Conservation (phyloP, 768 basidiomycete species). For the Rhizopogon vinicolor region DNA sequence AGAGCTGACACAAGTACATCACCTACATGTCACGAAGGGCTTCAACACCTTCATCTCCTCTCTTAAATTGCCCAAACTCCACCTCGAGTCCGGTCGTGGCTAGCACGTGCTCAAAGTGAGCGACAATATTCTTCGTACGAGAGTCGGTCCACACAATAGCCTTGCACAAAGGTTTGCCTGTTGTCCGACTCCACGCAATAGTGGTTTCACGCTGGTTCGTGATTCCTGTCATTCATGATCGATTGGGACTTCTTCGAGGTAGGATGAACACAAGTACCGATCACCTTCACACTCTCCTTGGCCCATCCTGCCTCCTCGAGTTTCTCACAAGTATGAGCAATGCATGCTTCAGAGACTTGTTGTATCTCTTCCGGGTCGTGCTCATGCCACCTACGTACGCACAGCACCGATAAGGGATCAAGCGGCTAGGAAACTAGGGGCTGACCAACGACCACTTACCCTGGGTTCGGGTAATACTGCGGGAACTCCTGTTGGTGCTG, state of each 20-base stretch:
- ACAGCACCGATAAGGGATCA: not conserved
- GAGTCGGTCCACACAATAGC: slow-evolving; percentile 97
- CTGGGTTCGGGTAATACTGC: slow-evolving; percentile 88
- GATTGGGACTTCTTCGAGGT: not conserved
- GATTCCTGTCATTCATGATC: slow-evolving; percentile 51
- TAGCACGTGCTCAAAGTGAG: slow-evolving; percentile 73
- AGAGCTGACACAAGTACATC: not conserved
- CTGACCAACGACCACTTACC: slow-evolving; percentile 38
- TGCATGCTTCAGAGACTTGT: slow-evolving; percentile 67
- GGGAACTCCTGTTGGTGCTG: slow-evolving; percentile 92
- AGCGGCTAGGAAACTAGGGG: not conserved
- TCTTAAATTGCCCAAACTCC: slow-evolving; percentile 57
- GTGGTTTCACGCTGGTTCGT: slow-evolving; percentile 98
- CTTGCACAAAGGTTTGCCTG: slow-evolving; percentile 83
- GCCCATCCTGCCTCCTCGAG: slow-evolving; percentile 76
- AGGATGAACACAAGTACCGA: slow-evolving; percentile 53
- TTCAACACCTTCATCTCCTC: slow-evolving; percentile 64
- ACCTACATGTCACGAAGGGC: slow-evolving; percentile 66
- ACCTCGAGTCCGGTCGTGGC: slow-evolving; percentile 72
- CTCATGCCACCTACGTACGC: slow-evolving; percentile 77
- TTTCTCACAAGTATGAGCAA: slow-evolving; percentile 62
- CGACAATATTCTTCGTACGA: slow-evolving; percentile 83
- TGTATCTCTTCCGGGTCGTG: slow-evolving; percentile 87
- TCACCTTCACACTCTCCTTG: slow-evolving; percentile 81
- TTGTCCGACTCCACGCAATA: slow-evolving; percentile 86